Conservation (phyloP, 164 flowering plant species). For the Tetracentron sinense region DNA sequence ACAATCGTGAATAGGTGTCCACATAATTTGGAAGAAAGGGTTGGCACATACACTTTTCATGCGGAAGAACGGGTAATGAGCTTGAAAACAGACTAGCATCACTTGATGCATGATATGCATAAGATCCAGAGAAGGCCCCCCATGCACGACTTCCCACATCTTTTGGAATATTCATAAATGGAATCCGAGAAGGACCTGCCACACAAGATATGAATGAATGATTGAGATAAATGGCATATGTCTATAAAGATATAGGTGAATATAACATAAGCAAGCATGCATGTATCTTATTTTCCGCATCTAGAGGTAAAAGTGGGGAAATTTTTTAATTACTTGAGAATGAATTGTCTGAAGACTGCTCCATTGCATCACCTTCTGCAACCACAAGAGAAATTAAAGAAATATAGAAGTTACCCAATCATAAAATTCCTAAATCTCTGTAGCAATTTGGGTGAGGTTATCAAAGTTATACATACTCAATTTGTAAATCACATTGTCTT, state of each 20-base stretch:
- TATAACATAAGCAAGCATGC: too few relatives aligned
- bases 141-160: slow-evolving; percentile 39
- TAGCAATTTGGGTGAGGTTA: too few relatives aligned
- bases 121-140: slow-evolving; percentile 39
- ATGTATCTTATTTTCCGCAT: neutral
- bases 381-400: slow-evolving; percentile 2
- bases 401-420: neutral
- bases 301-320: too few relatives aligned
- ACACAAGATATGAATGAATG: slow-evolving; percentile 4
- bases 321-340: slow-evolving; percentile 23
- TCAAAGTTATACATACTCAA: too few relatives aligned
- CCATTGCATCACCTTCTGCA: slow-evolving; percentile 34
- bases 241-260: too few relatives aligned
- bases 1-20: neutral
- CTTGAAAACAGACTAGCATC: slow-evolving; percentile 83
- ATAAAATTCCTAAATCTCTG: neutral
- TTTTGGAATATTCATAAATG: slow-evolving; percentile 23
- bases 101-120: slow-evolving; percentile 46
- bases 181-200: slow-evolving; percentile 37
- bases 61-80: slow-evolving; percentile 89
- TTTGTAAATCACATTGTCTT: too few relatives aligned
- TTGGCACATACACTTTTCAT: slow-evolving; percentile 59
- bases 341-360: slow-evolving; percentile 26
- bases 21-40: neutral
- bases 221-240: neutral